Evolutionary conservation across 441 rosid genomes (phyloP), one percentile per base, ranked within the genome.

Genomic region (Melianthus villosus): DNA sequence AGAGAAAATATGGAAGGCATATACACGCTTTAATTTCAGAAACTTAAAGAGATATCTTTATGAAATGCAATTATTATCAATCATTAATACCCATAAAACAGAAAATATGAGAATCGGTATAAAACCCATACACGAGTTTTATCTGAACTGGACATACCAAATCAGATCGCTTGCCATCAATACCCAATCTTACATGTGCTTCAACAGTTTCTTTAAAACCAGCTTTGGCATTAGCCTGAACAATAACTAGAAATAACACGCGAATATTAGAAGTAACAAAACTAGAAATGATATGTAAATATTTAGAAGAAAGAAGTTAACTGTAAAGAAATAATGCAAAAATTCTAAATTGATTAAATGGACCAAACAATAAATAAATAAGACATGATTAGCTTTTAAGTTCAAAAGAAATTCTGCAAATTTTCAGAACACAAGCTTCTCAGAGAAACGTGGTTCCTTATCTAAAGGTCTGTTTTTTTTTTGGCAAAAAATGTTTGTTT

Each of bases 171-270:
- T 75, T 70, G 40, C 61, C 68, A 27, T 71, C 77, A 20, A 89
- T 79, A 12, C 81, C 94, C 65, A 84, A 61, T 39, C 72, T 62
- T 11, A 75, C 98, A 50, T 89, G 98, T 4, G 92, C 96, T 58
- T 89, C 98, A 54, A 84, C 31, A 48, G 92, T 89, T 65, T 89
- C 98, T 49, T 78, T 82, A 40, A 89, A 89, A 1, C 65, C 73
- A 0, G 67, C 68, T 48, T 63, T 77, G 20, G 83, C 82, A 64
- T 61, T 74, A 29, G 67, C 78, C 97, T 89, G 74, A 43, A 62
- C 41, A 53, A 59, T 46, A 30, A 40, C 40, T 26, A 53, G 30
- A 48, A 59, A 59, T 9, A 46, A 53, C n/a, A 31, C 15, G 43
- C 27, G 12, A 16, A 25, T 30, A 43, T 16, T 18, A 51, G 23